phyloP scores from a whole-genome alignment of 2,329 filamentous ascomycete species.

The Colletotrichum karsti region DNA sequence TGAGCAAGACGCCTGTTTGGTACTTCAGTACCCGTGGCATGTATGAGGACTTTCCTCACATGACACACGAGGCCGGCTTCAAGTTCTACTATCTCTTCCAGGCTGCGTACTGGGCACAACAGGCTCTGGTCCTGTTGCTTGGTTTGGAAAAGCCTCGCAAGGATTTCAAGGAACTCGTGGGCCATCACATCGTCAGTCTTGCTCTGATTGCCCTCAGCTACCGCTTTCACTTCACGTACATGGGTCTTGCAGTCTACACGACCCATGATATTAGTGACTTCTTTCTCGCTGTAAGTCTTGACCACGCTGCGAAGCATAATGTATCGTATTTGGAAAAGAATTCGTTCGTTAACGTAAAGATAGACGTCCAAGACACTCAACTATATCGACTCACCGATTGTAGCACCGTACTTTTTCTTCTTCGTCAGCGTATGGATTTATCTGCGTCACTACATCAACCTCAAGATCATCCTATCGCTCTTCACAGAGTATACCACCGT shows the following conservation, averaged over 20 bases:
- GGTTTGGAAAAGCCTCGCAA: constrained; percentile 93
- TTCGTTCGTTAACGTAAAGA: constrained; percentile 21
- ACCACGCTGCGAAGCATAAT: no score
- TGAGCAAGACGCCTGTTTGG: constrained; percentile 91
- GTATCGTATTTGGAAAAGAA: no score
- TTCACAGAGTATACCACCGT: constrained; percentile 79
- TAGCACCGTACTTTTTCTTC: constrained; percentile 83
- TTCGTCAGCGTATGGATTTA: constrained; percentile 91
- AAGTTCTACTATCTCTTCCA: constrained; percentile 98
- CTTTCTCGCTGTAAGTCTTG: constrained; percentile 81
- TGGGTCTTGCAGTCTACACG: constrained; percentile 91
- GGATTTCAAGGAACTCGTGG: constrained; percentile 93
- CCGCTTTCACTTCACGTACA: constrained; percentile 96
- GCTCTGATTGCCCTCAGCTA: constrained; percentile 87
- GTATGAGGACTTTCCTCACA: constrained; percentile 90
- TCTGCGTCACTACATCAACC: constrained; percentile 85
- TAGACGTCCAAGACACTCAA: constrained; percentile 92
- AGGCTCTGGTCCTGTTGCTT: constrained; percentile 86
- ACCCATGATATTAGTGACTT: constrained; percentile 96
- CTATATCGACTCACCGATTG: constrained; percentile 82
- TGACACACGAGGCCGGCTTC: constrained; percentile 80
- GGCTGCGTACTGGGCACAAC: constrained; percentile 95
- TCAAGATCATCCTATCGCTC: constrained; percentile 78
- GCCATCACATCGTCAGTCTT: constrained; percentile 90
- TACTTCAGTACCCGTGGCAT: constrained; percentile 93